Percentiles rank a stretch among this genome's conserved stretches.
phyloP scores from a whole-genome alignment of 1,284 basidiomycete species.

The Trichosporon asahii region DNA sequence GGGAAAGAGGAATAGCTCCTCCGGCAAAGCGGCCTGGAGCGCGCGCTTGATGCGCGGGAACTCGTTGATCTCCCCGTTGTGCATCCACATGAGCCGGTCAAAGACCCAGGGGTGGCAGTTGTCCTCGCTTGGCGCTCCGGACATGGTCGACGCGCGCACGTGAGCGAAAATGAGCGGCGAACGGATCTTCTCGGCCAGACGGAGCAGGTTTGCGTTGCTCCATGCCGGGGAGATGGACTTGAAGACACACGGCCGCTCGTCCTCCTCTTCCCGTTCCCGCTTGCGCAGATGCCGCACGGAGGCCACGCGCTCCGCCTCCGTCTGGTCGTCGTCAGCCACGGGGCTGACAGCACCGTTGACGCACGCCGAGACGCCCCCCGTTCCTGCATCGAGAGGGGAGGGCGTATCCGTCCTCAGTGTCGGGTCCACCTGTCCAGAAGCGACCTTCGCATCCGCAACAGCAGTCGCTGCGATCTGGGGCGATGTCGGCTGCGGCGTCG shows the following conservation, averaged over 20 bases:
- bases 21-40: slow-evolving; percentile 68
- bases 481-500: background rate
- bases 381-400: background rate
- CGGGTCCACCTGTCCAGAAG: background rate
- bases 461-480: background rate
- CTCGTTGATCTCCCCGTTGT: slow-evolving; percentile 81
- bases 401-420: slow-evolving; percentile 22
- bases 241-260: slow-evolving; percentile 87
- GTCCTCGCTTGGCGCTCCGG: slow-evolving; percentile 76
- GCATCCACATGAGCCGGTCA: slow-evolving; percentile 93
- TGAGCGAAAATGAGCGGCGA: slow-evolving; percentile 91
- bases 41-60: slow-evolving; percentile 76
- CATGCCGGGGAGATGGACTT: slow-evolving; percentile 93
- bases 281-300: slow-evolving; percentile 34
- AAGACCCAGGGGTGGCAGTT: slow-evolving; percentile 91
- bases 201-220: slow-evolving; percentile 86
- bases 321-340: slow-evolving; percentile 16
- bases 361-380: background rate
- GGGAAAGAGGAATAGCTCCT: slow-evolving; percentile 78
- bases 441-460: background rate
- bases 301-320: slow-evolving; percentile 25
- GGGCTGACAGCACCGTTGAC: background rate
- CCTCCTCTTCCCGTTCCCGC: slow-evolving; percentile 63
- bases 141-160: slow-evolving; percentile 75
- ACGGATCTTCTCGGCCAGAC: slow-evolving; percentile 91